These are phyloP conservation scores for Alloascoidea africana DNA, from an alignment of 805 yeast species.

Conservation along the genomic window DNA sequence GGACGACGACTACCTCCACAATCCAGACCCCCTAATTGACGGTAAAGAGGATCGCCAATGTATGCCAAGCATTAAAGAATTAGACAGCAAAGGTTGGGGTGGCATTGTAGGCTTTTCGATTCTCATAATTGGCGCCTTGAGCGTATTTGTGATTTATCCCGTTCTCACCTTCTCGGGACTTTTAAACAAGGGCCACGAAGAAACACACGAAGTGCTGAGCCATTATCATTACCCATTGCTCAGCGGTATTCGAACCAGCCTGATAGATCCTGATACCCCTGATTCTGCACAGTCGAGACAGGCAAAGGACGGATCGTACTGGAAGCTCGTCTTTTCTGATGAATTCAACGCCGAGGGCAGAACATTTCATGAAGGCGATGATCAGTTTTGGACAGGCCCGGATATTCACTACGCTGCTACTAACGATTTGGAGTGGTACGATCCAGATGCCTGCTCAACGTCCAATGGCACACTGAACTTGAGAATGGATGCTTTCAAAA, in stretches of 20 bases:
- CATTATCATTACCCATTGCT: conserved; percentile 42
- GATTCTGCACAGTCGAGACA: conserved; percentile 28
- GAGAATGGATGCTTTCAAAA: conserved; percentile 67
- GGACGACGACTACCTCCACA: conserved; percentile 69
- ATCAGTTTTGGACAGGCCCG: conserved; percentile 80
- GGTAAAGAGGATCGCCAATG: conserved; percentile 41
- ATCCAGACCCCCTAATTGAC: conserved; percentile 72
- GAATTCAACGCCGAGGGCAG: conserved; percentile 86
- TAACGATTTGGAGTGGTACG: conserved; percentile 85
- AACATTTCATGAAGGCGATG: conserved; percentile 82
- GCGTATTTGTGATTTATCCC: conserved; percentile 49
- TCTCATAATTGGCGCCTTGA: conserved; percentile 34
- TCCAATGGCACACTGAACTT: conserved; percentile 53
- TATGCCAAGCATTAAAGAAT: neutral
- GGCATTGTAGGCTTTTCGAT: conserved; percentile 18
- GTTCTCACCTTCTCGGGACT: conserved; percentile 56
- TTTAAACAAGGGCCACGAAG: conserved; percentile 10
- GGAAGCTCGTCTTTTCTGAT: conserved; percentile 78
- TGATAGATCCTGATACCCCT: conserved; percentile 68
- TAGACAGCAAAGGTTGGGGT: conserved; percentile 2
- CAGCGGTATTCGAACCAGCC: conserved; percentile 39
- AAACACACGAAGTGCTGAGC: conserved; percentile 25
- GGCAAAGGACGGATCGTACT: conserved; percentile 44
- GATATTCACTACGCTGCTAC: conserved; percentile 82
- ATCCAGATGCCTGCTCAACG: conserved; percentile 80